Evolutionary conservation across 495 filamentous ascomycete genomes (phyloP).

Genomic region (Penicillium desertorum): DNA sequence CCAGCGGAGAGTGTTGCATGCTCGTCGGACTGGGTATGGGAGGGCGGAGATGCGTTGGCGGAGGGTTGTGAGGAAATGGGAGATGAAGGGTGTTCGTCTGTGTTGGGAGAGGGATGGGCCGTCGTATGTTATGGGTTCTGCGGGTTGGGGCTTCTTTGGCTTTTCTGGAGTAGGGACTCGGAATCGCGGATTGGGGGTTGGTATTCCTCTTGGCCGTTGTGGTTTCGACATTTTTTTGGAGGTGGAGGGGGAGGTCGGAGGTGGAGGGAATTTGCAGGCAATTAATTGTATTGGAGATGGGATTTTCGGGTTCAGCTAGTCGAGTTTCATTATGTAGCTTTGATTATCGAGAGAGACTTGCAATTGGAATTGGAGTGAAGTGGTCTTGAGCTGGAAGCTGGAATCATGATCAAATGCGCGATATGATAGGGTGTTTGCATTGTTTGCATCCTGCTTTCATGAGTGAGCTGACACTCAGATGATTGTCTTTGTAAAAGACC

Average conservation of each 20-base stretch:
- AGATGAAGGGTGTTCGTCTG: slow-evolving; percentile 14
- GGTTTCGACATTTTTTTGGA: slow-evolving; percentile 11
- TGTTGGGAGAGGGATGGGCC: slow-evolving; percentile 16
- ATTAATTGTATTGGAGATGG: neutral
- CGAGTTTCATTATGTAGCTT: neutral
- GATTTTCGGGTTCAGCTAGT: neutral
- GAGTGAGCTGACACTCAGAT: neutral
- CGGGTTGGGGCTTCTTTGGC: neutral
- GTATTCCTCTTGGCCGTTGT: slow-evolving; percentile 1
- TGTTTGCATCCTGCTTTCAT: slow-evolving; percentile 15
- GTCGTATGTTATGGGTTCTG: neutral
- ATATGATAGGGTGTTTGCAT: slow-evolving; percentile 21
- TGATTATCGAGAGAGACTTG: neutral
- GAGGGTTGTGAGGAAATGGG: slow-evolving; percentile 32
- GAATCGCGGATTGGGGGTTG: slow-evolving; percentile 7
- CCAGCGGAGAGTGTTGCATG: slow-evolving; percentile 45
- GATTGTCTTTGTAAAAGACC: neutral
- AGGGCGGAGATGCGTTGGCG: slow-evolving; percentile 35
- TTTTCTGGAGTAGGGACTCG: neutral
- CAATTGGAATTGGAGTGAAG: neutral
- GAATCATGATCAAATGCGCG: slow-evolving; percentile 8
- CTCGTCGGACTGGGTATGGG: slow-evolving; percentile 30
- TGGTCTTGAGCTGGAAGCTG: neutral
- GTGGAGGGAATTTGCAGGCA: slow-evolving; percentile 2
- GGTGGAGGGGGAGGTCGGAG: neutral